phyloP scores from a whole-genome alignment of 1,139 yeast species.

The Pneumocystis wakefieldiae region DNA sequence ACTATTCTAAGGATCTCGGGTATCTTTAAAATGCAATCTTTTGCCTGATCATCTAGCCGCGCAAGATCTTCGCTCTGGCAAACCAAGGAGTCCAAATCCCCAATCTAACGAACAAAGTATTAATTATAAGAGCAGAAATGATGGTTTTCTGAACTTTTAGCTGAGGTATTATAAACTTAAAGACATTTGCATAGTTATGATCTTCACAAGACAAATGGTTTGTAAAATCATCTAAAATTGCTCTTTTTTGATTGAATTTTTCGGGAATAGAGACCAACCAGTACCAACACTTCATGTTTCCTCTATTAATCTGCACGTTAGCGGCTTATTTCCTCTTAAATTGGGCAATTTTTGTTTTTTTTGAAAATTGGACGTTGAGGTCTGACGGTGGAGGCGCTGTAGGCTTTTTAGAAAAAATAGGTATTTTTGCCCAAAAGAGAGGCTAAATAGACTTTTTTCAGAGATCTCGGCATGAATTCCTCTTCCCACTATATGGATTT shows the following conservation, averaged over 20 bases:
- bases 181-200: constrained; percentile 11
- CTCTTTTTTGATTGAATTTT: constrained; percentile 3
- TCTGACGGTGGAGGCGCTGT: too few species aligned
- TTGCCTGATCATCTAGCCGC: constrained; percentile 64
- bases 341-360: neutral
- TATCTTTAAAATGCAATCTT: constrained; percentile 52
- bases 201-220: neutral
- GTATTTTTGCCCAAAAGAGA: neutral
- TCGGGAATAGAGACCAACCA: constrained; percentile 11
- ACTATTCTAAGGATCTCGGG: constrained; percentile 51
- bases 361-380: neutral
- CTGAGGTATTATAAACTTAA: constrained; percentile 45
- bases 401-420: neutral
- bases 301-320: constrained; percentile 4
- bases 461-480: too few species aligned
- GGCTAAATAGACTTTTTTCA: neutral
- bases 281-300: neutral
- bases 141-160: constrained; percentile 8
- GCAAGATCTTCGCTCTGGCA: constrained; percentile 79
- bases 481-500: neutral
- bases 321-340: neutral
- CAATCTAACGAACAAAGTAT: constrained; percentile 56
- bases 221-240: constrained; percentile 6
- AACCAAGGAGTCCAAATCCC: constrained; percentile 82
- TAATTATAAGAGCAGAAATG: neutral